phyloP scores from a whole-genome alignment of 805 yeast genomes.

The Metschnikowia santaceciliae region DNA sequence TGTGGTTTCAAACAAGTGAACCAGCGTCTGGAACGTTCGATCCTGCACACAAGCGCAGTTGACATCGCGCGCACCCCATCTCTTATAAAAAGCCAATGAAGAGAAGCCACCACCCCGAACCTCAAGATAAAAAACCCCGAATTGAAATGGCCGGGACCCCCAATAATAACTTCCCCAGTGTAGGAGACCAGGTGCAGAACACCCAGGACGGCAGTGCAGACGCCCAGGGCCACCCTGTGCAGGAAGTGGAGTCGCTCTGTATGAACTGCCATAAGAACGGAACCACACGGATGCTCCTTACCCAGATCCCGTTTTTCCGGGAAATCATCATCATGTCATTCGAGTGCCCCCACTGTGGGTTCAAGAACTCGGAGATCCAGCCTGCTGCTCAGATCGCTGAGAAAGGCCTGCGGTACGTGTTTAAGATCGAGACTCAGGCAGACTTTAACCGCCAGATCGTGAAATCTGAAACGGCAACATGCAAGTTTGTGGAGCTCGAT shows the following conservation, averaged over 20 bases:
- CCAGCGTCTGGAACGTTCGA: neutral
- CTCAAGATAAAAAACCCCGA: slow-evolving; percentile 16
- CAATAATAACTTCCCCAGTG: slow-evolving; percentile 19
- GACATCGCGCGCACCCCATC: neutral
- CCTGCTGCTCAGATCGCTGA: slow-evolving; percentile 92
- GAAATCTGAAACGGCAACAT: slow-evolving; percentile 81
- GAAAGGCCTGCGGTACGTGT: slow-evolving; percentile 71
- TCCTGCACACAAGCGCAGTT: neutral
- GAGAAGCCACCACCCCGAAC: slow-evolving; percentile 9
- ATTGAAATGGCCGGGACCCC: slow-evolving; percentile 8
- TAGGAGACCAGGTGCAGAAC: slow-evolving; percentile 28
- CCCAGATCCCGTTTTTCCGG: slow-evolving; percentile 86
- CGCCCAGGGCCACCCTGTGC: slow-evolving; percentile 89
- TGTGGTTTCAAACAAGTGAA: too few species aligned
- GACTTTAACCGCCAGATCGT: slow-evolving; percentile 91
- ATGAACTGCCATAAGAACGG: slow-evolving; percentile 94
- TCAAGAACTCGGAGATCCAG: slow-evolving; percentile 88
- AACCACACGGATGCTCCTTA: slow-evolving; percentile 73
- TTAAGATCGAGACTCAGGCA: slow-evolving; percentile 60
- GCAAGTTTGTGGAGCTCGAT: slow-evolving; percentile 78
- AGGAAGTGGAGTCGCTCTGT: slow-evolving; percentile 90
- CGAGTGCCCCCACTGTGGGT: slow-evolving; percentile 91
- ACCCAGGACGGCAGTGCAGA: slow-evolving; percentile 68
- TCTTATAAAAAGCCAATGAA: slow-evolving; percentile 8
- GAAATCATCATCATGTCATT: slow-evolving; percentile 93